Evolutionary conservation across 495 filamentous ascomycete genomes (phyloP).

Genomic region (Penicillium malachiteum): DNA sequence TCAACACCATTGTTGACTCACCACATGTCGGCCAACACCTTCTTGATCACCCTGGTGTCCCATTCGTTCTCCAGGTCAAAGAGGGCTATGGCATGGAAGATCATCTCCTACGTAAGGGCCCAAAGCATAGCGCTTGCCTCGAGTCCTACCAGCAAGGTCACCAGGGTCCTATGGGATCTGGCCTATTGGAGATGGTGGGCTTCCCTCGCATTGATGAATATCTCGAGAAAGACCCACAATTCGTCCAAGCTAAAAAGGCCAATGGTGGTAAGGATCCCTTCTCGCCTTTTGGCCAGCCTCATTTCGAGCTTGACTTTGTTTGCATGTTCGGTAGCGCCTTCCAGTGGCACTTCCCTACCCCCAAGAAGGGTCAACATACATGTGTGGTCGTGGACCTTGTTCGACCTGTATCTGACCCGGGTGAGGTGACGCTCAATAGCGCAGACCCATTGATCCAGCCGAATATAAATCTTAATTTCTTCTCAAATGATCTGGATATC

Average conservation of each 20-base stretch:
- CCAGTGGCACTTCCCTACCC: constrained; percentile 59
- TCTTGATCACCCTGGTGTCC: constrained; percentile 54
- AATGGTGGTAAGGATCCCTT: neutral
- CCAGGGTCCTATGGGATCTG: constrained; percentile 42
- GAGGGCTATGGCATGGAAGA: constrained; percentile 55
- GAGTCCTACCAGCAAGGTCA: constrained; percentile 39
- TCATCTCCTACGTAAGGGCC: constrained; percentile 51
- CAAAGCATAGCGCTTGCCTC: constrained; percentile 3
- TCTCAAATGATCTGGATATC: constrained; percentile 52
- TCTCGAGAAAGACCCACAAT: constrained; percentile 41
- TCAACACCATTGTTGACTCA: constrained; percentile 45
- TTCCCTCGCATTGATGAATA: constrained; percentile 49
- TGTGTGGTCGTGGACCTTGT: constrained; percentile 59
- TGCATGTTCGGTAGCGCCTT: constrained; percentile 57
- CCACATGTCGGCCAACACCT: constrained; percentile 57
- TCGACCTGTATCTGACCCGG: constrained; percentile 16
- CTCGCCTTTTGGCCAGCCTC: constrained; percentile 47
- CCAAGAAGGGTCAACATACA: constrained; percentile 44
- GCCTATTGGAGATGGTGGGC: constrained; percentile 49
- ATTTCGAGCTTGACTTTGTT: constrained; percentile 65
- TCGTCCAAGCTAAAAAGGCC: constrained; percentile 35
- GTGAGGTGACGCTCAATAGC: constrained; percentile 52
- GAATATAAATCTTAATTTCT: constrained; percentile 60
- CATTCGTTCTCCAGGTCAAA: constrained; percentile 55
- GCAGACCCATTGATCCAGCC: constrained; percentile 49